These are phyloP conservation scores for Cydonia oblonga DNA, from an alignment of 331 rosid species.

Conservation along the genomic window DNA sequence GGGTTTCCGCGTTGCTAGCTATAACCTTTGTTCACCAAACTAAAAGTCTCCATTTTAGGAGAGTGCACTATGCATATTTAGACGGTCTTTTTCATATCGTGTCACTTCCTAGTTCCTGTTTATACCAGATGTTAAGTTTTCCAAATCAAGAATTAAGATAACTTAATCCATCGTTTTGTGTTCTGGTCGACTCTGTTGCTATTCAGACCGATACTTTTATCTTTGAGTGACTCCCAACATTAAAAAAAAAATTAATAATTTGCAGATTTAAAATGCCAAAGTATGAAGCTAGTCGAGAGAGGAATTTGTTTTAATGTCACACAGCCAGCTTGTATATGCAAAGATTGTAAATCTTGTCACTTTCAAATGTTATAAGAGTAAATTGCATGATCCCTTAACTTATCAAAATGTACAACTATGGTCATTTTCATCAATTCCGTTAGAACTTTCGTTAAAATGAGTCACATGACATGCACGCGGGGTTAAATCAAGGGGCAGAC, in stretches of 20 bases:
- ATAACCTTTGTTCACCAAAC: neutral
- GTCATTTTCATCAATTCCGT: no score
- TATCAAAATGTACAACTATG: no score
- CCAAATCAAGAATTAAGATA: neutral
- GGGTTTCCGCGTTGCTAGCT: neutral
- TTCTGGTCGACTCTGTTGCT: no score
- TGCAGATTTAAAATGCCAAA: neutral
- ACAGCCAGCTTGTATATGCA: neutral
- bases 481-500: no score
- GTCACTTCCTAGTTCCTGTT: neutral
- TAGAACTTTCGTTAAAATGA: no score
- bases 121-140: no score
- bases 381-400: no score
- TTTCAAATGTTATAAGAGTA: neutral
- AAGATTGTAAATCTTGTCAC: neutral
- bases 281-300: neutral
- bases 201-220: no score
- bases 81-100: neutral
- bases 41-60: neutral
- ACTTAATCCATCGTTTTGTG: neutral
- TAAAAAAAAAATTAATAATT: neutral
- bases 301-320: neutral
- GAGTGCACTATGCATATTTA: neutral
- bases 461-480: fast-evolving
- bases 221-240: neutral